Conservation (phyloP, 805 yeast genomes). For the Myxozyma monticola region DNA sequence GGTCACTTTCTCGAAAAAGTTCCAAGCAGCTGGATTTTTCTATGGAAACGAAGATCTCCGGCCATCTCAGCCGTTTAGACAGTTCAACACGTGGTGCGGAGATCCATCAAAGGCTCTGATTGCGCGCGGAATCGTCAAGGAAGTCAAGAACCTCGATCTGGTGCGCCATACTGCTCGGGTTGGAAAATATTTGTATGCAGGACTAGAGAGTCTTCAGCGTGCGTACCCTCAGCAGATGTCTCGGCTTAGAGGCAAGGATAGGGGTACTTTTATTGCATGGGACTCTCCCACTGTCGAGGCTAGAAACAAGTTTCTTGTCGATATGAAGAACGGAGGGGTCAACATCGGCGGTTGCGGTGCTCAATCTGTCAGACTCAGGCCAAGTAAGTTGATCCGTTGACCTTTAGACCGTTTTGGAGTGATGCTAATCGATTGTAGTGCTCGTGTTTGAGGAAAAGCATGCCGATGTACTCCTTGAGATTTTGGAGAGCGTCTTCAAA, state of each 20-base stretch:
- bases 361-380: conserved; percentile 75
- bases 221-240: conserved; percentile 53
- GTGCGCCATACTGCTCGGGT: conserved; percentile 56
- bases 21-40: conserved; percentile 86
- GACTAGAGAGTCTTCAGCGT: conserved; percentile 52
- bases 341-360: conserved; percentile 87
- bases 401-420: neutral
- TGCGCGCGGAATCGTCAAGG: conserved; percentile 70
- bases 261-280: conserved; percentile 85
- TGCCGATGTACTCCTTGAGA: conserved; percentile 62
- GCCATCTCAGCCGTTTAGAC: conserved; percentile 80
- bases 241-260: conserved; percentile 70
- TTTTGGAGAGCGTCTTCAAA: conserved; percentile 42
- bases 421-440: conserved; percentile 33
- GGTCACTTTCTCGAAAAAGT: conserved; percentile 84
- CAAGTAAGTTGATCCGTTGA: conserved; percentile 47
- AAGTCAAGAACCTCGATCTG: conserved; percentile 61
- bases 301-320: conserved; percentile 62
- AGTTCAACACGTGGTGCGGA: conserved; percentile 93
- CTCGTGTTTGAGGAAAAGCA: conserved; percentile 77
- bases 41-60: conserved; percentile 71
- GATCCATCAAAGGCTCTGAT: conserved; percentile 80
- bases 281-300: conserved; percentile 54
- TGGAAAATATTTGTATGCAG: conserved; percentile 64
- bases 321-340: conserved; percentile 64